Percentiles rank a stretch among this genome's conserved stretches.
These are phyloP conservation scores for Cicer judaicum DNA, from an alignment of 306 rosid species.

Conservation along the genomic window DNA sequence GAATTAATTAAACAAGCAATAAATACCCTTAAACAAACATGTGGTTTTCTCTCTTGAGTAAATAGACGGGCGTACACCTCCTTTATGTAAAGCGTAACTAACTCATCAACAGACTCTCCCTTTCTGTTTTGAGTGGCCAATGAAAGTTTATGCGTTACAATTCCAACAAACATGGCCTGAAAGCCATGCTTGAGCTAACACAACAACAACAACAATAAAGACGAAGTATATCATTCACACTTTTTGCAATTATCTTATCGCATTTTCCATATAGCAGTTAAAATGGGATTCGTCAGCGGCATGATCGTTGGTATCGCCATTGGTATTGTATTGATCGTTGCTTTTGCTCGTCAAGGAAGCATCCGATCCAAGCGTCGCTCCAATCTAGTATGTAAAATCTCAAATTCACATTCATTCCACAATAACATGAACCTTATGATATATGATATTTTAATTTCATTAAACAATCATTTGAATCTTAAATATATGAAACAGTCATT, in stretches of 20 bases:
- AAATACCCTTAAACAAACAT: slow-evolving; percentile 9
- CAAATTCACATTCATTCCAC: neutral
- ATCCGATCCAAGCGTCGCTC: slow-evolving; percentile 73
- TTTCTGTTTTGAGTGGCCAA: slow-evolving; percentile 23
- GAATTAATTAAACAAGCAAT: slow-evolving; percentile 30
- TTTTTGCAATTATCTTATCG: slow-evolving; percentile 23
- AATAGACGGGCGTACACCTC: slow-evolving; percentile 2
- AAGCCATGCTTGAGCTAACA: slow-evolving; percentile 41
- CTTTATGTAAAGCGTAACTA: slow-evolving; percentile 21
- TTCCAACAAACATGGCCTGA: slow-evolving; percentile 41
- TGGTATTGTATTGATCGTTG: slow-evolving; percentile 66
- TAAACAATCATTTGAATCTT: too few relatives aligned
- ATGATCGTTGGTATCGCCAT: slow-evolving; percentile 67
- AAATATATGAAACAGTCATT: too few relatives aligned
- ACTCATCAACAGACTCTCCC: slow-evolving; percentile 34
- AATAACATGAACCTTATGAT: neutral
- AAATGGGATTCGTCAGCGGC: slow-evolving; percentile 72
- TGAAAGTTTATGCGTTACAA: slow-evolving; percentile 37
- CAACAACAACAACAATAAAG: neutral
- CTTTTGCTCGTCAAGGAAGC: slow-evolving; percentile 63
- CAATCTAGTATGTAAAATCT: slow-evolving; percentile 59
- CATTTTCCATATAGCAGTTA: slow-evolving; percentile 13
- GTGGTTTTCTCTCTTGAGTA: neutral
- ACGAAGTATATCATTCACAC: slow-evolving; percentile 8
- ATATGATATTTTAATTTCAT: neutral